These are phyloP conservation scores for Diaporthe sp. DNA, from an alignment of 2,329 filamentous ascomycete species.

Conservation along the genomic window DNA sequence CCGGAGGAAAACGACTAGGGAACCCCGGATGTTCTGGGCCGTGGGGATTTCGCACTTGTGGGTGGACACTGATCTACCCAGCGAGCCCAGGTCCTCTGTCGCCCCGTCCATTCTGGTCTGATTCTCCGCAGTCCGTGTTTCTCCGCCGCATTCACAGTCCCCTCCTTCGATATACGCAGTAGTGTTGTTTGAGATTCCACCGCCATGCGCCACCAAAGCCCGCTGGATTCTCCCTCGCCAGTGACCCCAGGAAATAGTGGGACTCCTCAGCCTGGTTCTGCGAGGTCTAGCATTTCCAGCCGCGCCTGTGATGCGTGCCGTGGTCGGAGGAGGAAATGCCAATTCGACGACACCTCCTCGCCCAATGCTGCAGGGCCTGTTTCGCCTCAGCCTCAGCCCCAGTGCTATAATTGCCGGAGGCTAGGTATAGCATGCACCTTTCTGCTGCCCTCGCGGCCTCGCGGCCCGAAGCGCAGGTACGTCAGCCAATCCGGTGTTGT, in stretches of 20 bases:
- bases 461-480: conserved; percentile 19
- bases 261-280: conserved; percentile 11
- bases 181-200: neutral
- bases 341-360: neutral
- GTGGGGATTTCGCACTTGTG: neutral
- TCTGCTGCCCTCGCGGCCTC: conserved; percentile 7
- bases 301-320: conserved; percentile 14
- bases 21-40: conserved; percentile 27
- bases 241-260: conserved; percentile 1
- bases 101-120: neutral
- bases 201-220: neutral
- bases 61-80: conserved; percentile 6
- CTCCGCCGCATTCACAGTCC: conserved; percentile 4
- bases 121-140: conserved; percentile 16
- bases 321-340: conserved; percentile 16
- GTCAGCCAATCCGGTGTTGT: neutral
- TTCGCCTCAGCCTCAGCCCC: neutral
- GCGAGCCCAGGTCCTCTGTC: neutral
- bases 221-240: neutral
- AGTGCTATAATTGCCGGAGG: conserved; percentile 8
- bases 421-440: conserved; percentile 10
- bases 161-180: neutral
- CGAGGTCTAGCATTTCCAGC: conserved; percentile 17
- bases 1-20: neutral
- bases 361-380: neutral